Percentiles rank a stretch among this genome's conserved stretches.
Conservation (phyloP, 129 eudicot genomes). For the Flaveria linearis region DNA sequence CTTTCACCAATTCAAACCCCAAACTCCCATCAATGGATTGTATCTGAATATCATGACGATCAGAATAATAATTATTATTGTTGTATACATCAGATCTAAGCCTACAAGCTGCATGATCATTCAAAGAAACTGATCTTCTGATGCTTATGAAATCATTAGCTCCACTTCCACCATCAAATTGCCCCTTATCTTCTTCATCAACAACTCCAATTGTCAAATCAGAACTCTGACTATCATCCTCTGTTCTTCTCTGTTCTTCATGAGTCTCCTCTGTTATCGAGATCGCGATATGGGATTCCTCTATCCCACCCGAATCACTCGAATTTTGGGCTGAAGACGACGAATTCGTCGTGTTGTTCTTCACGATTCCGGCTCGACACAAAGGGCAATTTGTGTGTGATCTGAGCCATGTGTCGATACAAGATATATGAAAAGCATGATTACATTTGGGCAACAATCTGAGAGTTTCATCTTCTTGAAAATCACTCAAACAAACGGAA, state of each 20-base stretch:
- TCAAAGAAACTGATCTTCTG: conserved; percentile 65
- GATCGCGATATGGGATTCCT: conserved; percentile 32
- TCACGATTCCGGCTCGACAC: conserved; percentile 61
- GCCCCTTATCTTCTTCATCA: conserved; percentile 34
- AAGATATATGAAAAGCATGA: conserved; percentile 71
- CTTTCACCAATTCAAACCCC: conserved; percentile 31
- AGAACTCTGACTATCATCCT: conserved; percentile 22
- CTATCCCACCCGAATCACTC: conserved; percentile 26
- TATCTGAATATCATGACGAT: conserved; percentile 36
- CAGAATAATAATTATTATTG: conserved; percentile 39
- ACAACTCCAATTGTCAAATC: conserved; percentile 36
- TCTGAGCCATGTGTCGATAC: conserved; percentile 73
- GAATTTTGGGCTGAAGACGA: conserved; percentile 3
- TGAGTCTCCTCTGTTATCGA: conserved; percentile 23
- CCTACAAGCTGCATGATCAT: conserved; percentile 40
- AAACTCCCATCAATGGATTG: conserved; percentile 26
- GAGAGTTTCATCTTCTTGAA: conserved; percentile 60
- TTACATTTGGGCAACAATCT: conserved; percentile 63
- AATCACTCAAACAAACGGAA: conserved; percentile 67
- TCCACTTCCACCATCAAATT: conserved; percentile 35
- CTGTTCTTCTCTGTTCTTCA: conserved; percentile 20
- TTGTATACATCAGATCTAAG: conserved; percentile 32
- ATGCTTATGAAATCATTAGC: conserved; percentile 25
- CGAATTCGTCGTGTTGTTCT: not conserved
- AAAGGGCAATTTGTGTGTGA: conserved; percentile 78